These are phyloP conservation scores for Galerina sulciceps DNA, from an alignment of 768 basidiomycete genomes.

Conservation along the genomic window DNA sequence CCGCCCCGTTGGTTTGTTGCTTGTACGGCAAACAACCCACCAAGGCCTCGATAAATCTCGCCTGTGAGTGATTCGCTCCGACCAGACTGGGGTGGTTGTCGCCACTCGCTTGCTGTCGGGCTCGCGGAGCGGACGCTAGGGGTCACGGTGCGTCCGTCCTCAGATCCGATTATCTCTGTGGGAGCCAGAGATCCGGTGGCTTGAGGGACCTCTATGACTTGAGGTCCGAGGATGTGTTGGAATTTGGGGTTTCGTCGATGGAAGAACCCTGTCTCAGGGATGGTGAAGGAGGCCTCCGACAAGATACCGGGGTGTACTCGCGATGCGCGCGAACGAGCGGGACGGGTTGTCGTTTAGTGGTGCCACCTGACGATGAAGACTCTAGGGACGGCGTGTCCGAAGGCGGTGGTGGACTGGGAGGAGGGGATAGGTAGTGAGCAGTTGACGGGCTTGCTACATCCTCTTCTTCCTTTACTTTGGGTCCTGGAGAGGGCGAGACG, in stretches of 20 bases:
- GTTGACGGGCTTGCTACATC: conserved; percentile 3
- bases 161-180: conserved; percentile 11
- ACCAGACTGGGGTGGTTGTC: too few relatives aligned
- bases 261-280: conserved; percentile 16
- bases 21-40: too few relatives aligned
- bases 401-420: conserved; percentile 10
- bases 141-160: conserved; percentile 2
- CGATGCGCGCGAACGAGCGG: not conserved
- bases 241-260: conserved; percentile 14
- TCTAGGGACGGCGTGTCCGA: not conserved
- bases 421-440: conserved; percentile 11
- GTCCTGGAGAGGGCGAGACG: not conserved
- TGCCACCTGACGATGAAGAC: not conserved
- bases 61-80: too few relatives aligned
- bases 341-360: not conserved
- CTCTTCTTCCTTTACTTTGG: not conserved
- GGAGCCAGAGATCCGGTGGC: conserved; percentile 7
- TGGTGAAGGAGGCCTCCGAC: conserved; percentile 14
- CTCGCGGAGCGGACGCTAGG: conserved; percentile 10
- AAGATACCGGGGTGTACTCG: conserved; percentile 8
- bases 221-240: not conserved
- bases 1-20: too few relatives aligned
- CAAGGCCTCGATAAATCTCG: too few relatives aligned
- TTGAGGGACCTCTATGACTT: not conserved
- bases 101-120: conserved; percentile 1